phyloP scores from a whole-genome alignment of 768 basidiomycete genomes.

The Tricholoma bakamatsutake region DNA sequence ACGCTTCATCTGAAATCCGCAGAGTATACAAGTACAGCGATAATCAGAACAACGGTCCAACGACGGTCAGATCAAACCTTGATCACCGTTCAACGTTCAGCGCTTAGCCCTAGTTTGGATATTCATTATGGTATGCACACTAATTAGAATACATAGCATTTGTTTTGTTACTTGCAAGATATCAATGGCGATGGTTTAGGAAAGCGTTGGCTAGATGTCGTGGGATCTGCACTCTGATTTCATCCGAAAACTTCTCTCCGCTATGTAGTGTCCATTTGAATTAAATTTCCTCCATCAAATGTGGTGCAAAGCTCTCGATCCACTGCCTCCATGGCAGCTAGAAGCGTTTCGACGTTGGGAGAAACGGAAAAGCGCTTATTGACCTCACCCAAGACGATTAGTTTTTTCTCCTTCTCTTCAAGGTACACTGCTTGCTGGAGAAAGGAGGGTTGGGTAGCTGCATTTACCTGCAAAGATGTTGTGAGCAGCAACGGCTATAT shows the following conservation, averaged over 20 bases:
- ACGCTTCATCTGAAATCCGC: too few relatives aligned
- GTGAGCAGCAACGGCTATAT: slow-evolving; percentile 1
- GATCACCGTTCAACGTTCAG: too few relatives aligned
- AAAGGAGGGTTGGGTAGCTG: slow-evolving; percentile 82
- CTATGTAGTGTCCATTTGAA: slow-evolving; percentile 46
- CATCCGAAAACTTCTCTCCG: too few relatives aligned
- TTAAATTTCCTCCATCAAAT: slow-evolving; percentile 40
- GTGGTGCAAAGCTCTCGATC: slow-evolving; percentile 27
- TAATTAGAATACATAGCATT: too few relatives aligned
- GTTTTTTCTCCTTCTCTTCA: slow-evolving; percentile 49
- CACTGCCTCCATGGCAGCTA: slow-evolving; percentile 56
- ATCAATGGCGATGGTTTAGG: background rate
- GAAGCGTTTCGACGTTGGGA: slow-evolving; percentile 73
- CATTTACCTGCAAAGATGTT: slow-evolving; percentile 50
- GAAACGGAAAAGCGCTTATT: slow-evolving; percentile 81
- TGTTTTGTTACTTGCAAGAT: background rate
- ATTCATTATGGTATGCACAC: too few relatives aligned
- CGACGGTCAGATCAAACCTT: too few relatives aligned
- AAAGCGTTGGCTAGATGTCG: background rate
- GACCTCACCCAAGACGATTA: slow-evolving; percentile 80
- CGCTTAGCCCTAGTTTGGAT: too few relatives aligned
- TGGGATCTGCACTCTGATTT: background rate
- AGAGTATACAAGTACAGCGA: too few relatives aligned
- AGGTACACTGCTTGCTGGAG: slow-evolving; percentile 82
- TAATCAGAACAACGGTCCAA: too few relatives aligned